Percentiles rank a stretch among this genome's conserved stretches.
phyloP scores from a whole-genome alignment of 106 monocot genomes.

The Allium cepa region DNA sequence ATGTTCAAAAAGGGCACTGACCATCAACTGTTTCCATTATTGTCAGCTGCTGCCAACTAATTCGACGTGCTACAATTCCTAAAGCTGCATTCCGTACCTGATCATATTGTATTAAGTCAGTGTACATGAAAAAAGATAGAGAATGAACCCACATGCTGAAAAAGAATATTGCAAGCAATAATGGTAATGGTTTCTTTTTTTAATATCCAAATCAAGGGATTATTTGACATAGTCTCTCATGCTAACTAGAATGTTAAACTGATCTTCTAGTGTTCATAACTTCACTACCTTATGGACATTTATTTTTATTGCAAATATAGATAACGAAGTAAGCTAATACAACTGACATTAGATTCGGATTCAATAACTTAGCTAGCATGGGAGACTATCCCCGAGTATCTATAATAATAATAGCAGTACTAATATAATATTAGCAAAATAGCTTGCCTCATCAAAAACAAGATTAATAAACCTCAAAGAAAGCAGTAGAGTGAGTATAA shows the following conservation, averaged over 20 bases:
- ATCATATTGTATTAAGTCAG: constrained; percentile 10
- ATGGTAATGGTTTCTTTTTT: not conserved
- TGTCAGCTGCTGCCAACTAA: constrained; percentile 69
- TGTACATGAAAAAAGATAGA: not conserved
- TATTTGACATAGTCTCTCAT: too few species aligned
- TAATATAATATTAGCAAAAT: not conserved
- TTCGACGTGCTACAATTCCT: constrained; percentile 84
- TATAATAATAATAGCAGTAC: not conserved
- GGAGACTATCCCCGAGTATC: too few species aligned
- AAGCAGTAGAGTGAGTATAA: constrained; percentile 87
- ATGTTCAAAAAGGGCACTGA: constrained; percentile 14
- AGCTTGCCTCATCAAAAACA: constrained; percentile 90
- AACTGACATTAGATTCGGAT: too few species aligned
- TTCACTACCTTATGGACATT: too few species aligned
- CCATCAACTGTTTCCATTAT: constrained; percentile 79
- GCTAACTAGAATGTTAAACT: too few species aligned
- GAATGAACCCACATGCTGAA: not conserved
- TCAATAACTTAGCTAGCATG: too few species aligned
- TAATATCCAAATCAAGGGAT: too few species aligned
- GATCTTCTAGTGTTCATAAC: too few species aligned
- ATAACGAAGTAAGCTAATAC: too few species aligned
- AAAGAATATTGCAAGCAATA: not conserved
- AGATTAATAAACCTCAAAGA: constrained; percentile 98
- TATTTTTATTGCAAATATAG: too few species aligned
- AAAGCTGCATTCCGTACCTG: constrained; percentile 89